Base-by-base conservation (phyloP, 2,329 filamentous ascomycete species). In the Alternaria sp. region DNA sequence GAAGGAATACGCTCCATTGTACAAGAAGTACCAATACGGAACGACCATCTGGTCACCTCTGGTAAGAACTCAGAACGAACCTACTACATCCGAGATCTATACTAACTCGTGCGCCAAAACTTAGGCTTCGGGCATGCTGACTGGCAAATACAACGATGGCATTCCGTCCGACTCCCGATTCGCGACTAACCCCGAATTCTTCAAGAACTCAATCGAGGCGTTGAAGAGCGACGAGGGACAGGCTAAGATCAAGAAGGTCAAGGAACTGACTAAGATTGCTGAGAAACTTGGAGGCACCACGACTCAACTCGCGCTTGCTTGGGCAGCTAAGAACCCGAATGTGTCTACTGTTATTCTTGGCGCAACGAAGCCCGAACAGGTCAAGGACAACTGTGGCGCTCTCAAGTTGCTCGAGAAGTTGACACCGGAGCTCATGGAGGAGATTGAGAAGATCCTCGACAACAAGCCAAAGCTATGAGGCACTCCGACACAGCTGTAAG, bases 101-200 rank as follows among this genome's bases (percentile, higher is more conserved):
- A 3, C 49, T 52, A 32, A 52, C 30, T 3, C 6, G 30, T 25
- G 10, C 3, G 12, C 49, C 13, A 36, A 52, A 5, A 10, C 23
- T 10, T 25, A 52, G 49, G 85, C 84, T 50, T 85, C 82, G 28
- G 87, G 87, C 61, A 77, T 89, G 43, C 76, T 90, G 57, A 89
- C 86, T 8, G 87, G 87, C 71, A 90, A 89, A 79, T 89, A 90
- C 83, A 88, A 89, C 77, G 83, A 88, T 65, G 87, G 87, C 57
- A 86, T 89, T 58, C 86, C 87, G 15, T 83, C 87, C 69, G 87
- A 85, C 71, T 89, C 86, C 43, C 86, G 88, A 36, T 88, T 88
- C 69, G 85, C 85, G 58, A 86, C 82, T 67, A 87, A 88, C 79
- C 83, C 85, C 63, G 84, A 84, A 56, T 84, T 85, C 69, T 89